These are phyloP conservation scores for Tolypocladium endophyticum DNA, from an alignment of 2,329 filamentous ascomycete species.

Conservation along the genomic window DNA sequence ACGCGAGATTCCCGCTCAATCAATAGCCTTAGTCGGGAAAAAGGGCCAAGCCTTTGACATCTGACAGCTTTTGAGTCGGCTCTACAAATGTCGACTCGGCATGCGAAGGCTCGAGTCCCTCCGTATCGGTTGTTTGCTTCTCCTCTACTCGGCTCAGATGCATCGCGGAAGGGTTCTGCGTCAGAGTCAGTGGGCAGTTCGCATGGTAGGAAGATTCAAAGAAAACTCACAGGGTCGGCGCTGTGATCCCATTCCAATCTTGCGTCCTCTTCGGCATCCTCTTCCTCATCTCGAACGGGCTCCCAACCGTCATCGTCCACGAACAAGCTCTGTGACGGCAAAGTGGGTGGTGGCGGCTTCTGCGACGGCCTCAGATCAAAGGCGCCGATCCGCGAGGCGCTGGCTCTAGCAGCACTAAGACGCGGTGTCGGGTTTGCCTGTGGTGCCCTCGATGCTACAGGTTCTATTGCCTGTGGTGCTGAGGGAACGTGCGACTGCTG, in stretches of 20 bases:
- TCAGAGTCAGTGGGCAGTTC: conserved; percentile 15
- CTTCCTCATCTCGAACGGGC: conserved; percentile 49
- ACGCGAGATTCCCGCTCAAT: neutral
- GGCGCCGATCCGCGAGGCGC: conserved; percentile 22
- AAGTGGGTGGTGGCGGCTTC: conserved; percentile 42
- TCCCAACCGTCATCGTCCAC: conserved; percentile 73
- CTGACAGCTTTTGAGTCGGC: conserved; percentile 64
- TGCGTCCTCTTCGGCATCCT: conserved; percentile 54
- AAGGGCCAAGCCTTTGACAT: conserved; percentile 42
- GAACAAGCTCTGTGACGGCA: conserved; percentile 59
- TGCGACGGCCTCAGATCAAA: conserved; percentile 43
- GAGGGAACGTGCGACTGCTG: conserved; percentile 10
- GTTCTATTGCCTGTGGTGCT: conserved; percentile 6
- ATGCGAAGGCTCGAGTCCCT: conserved; percentile 9
- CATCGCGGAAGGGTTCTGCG: conserved; percentile 31
- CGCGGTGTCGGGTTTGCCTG: conserved; percentile 21
- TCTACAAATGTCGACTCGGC: conserved; percentile 35
- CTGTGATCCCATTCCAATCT: conserved; percentile 67
- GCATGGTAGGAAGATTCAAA: neutral
- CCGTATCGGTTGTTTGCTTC: conserved; percentile 8
- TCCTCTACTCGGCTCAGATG: conserved; percentile 30
- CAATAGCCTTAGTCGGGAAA: conserved; percentile 23
- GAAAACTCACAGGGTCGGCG: conserved; percentile 44
- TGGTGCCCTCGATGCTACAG: conserved; percentile 14
- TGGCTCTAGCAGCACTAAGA: conserved; percentile 21